Base-by-base conservation (phyloP, 345 rosid genomes). In the Corchorus capsularis region DNA sequence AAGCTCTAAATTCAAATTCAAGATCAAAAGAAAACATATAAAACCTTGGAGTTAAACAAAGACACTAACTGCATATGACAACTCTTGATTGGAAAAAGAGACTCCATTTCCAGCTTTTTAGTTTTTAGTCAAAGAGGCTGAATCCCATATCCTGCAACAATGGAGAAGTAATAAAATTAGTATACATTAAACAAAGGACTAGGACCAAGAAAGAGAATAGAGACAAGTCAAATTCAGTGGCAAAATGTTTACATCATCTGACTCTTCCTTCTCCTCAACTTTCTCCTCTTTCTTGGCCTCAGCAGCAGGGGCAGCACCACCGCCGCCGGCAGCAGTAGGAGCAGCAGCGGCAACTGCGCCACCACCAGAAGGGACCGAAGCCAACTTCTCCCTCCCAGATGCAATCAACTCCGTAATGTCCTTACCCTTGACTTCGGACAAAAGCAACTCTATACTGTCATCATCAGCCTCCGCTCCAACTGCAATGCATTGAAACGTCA, bases 401-500 rank as follows among this genome's bases (percentile, higher is more conserved):
- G 94, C 92, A 77, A 92, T 82, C 39, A 90, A 83, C 71, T 92
- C 94, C 9, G 92, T 84, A 50, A 85, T 74, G 55, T 92, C 97
- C 19, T 81, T 87, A 27, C 90, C 94, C 63, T 77, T 80, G 7
- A 90, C 86, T 76, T 86, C 77, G 5, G 90, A 85, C 56, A 90
- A 59, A 4, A 92, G 85, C 63, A 92, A 70, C 63, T 86, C 90
- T 45, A 85, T 84, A 80, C 77, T 87, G 61, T 83, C 89, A 4
- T 85, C 87, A 8, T 89, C 94, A 20, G 82, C 81, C 73, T 90
- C 94, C 41, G 85, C 88, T 59, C 94, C 97, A 77, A 92, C 94
- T 86, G 80, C 45, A 61, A 61, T 27, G 13, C 41, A 56, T 20
- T 46, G 12, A 15, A 50, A 52, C 16, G 16, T 45, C 17, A 45